Conservation (phyloP, 345 rosid species). For the Laguncularia racemosa region DNA sequence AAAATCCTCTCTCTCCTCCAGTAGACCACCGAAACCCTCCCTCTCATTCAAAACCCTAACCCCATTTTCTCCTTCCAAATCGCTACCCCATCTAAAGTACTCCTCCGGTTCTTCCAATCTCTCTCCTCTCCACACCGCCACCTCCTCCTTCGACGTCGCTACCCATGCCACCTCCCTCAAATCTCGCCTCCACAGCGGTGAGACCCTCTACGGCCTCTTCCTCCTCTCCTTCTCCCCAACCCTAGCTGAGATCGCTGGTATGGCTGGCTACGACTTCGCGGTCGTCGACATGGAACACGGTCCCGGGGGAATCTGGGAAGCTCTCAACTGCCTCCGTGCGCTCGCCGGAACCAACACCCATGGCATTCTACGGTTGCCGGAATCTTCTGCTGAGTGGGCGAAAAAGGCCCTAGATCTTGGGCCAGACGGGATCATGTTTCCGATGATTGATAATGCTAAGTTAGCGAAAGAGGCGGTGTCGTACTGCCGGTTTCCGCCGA, state of each 20-base stretch:
- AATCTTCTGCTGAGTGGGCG: slow-evolving; percentile 62
- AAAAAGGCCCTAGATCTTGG: slow-evolving; percentile 90
- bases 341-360: slow-evolving; percentile 53
- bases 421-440: slow-evolving; percentile 89
- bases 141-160: slow-evolving; percentile 2
- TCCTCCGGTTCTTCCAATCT: slow-evolving; percentile 19
- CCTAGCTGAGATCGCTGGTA: slow-evolving; percentile 75
- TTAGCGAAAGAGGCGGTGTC: slow-evolving; percentile 70
- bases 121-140: slow-evolving; percentile 13
- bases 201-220: slow-evolving; percentile 77
- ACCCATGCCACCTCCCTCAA: slow-evolving; percentile 36
- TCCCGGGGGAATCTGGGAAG: slow-evolving; percentile 71
- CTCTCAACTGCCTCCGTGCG: slow-evolving; percentile 60
- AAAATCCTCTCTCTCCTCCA: slow-evolving; percentile 1
- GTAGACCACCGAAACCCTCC: slow-evolving; percentile 14
- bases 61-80: slow-evolving; percentile 16
- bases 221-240: slow-evolving; percentile 87
- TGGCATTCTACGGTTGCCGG: slow-evolving; percentile 76
- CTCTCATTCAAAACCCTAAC: slow-evolving; percentile 21
- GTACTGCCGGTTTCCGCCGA: slow-evolving; percentile 74
- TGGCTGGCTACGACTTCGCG: slow-evolving; percentile 81
- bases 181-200: slow-evolving; percentile 67
- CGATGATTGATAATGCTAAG: slow-evolving; percentile 66
- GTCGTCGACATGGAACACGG: slow-evolving; percentile 98
- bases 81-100: slow-evolving; percentile 19